Evolutionary conservation across 2,329 filamentous ascomycete species (phyloP).

Genomic region (Didymella sp.): DNA sequence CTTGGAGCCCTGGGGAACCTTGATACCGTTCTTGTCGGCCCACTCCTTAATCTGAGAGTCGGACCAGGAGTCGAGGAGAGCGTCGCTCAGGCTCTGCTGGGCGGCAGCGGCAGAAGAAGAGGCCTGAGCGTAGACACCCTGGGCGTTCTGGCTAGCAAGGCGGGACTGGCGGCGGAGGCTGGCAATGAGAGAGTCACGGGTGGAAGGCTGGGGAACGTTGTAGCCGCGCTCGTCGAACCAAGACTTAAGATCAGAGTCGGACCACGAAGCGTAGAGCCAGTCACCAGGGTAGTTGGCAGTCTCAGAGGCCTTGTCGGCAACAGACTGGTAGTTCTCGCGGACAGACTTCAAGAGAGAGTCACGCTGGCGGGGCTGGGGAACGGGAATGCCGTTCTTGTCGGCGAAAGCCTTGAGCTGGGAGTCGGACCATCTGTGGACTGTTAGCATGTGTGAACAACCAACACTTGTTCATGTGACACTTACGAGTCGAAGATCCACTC

Average conservation of each 20-base stretch:
- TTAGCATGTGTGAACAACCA: conserved; percentile 44
- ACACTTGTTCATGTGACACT: conserved; percentile 6
- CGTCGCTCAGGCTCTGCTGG: conserved; percentile 78
- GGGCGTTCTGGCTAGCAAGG: conserved; percentile 73
- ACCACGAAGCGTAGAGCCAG: conserved; percentile 92
- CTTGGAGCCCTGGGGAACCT: conserved; percentile 90
- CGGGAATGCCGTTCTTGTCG: conserved; percentile 85
- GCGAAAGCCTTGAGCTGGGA: conserved; percentile 93
- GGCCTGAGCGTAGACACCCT: conserved; percentile 55
- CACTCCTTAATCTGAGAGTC: conserved; percentile 91
- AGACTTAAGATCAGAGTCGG: conserved; percentile 89
- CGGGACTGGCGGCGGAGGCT: conserved; percentile 89
- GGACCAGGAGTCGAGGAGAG: conserved; percentile 87
- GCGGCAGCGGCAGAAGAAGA: conserved; percentile 64
- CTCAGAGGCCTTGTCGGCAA: conserved; percentile 78
- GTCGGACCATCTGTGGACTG: conserved; percentile 76
- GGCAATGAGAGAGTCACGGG: conserved; percentile 87
- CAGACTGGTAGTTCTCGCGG: conserved; percentile 79
- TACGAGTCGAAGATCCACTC: conserved; percentile 92
- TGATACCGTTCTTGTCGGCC: conserved; percentile 86
- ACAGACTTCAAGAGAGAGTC: conserved; percentile 80
- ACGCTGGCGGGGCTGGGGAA: conserved; percentile 84
- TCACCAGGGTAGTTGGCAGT: conserved; percentile 87
- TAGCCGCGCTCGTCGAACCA: conserved; percentile 91
- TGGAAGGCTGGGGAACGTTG: conserved; percentile 81